Conservation (phyloP, 2,329 filamentous ascomycete species). For the Fusarium sp. region DNA sequence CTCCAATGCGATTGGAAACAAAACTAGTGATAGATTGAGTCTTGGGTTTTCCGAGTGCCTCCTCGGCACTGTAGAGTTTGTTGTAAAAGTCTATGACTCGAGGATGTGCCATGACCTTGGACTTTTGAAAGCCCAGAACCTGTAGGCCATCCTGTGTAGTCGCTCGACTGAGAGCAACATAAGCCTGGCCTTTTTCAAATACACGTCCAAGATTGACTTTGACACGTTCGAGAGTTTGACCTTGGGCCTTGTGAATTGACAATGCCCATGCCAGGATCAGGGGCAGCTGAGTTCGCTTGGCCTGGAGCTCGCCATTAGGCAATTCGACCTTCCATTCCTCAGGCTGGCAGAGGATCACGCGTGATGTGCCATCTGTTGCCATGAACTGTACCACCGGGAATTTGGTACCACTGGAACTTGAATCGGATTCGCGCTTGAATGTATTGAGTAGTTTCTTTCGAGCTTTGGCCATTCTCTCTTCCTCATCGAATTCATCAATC, state of each 20-base stretch:
- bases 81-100: constrained; percentile 87
- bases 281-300: constrained; percentile 82
- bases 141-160: constrained; percentile 88
- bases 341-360: constrained; percentile 77
- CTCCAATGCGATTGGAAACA: constrained; percentile 48
- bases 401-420: constrained; percentile 61
- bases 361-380: constrained; percentile 74
- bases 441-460: constrained; percentile 66
- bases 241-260: constrained; percentile 97
- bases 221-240: constrained; percentile 91
- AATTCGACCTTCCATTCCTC: constrained; percentile 97
- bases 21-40: constrained; percentile 53
- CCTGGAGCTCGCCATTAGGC: constrained; percentile 94
- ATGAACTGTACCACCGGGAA: constrained; percentile 89
- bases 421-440: constrained; percentile 55
- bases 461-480: constrained; percentile 57
- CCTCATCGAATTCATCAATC: constrained; percentile 53
- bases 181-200: constrained; percentile 97
- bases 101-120: constrained; percentile 93
- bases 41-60: constrained; percentile 50
- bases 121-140: constrained; percentile 86
- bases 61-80: constrained; percentile 79
- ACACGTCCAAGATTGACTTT: constrained; percentile 92
- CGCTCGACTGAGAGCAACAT: constrained; percentile 93
- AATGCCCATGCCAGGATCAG: constrained; percentile 96